Percentiles rank a stretch among this genome's conserved stretches.
These are phyloP conservation scores for Nemania abortiva DNA, from an alignment of 2,329 filamentous ascomycete genomes.

Conservation along the genomic window DNA sequence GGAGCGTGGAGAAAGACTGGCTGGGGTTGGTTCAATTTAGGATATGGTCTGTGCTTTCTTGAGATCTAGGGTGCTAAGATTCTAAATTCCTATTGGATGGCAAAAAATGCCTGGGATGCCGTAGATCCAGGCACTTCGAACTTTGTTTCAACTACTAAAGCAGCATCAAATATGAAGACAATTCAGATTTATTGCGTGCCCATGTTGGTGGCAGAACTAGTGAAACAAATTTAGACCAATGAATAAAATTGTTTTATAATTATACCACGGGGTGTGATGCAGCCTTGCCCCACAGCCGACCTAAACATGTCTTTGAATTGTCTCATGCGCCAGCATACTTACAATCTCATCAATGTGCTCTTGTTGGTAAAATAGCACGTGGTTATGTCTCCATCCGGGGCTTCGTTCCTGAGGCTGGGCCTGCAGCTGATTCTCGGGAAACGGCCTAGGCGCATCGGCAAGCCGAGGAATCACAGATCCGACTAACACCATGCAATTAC, in stretches of 20 bases:
- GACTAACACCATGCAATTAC: slow-evolving; percentile 4
- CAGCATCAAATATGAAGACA: neutral
- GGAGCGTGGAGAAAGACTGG: slow-evolving; percentile 8
- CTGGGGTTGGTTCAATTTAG: slow-evolving; percentile 22
- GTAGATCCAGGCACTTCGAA: neutral
- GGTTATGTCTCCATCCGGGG: slow-evolving; percentile 13
- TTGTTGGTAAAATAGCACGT: slow-evolving; percentile 9
- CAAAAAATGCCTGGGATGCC: slow-evolving; percentile 1
- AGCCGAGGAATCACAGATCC: neutral
- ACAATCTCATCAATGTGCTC: neutral
- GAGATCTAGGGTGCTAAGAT: neutral
- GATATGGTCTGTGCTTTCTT: slow-evolving; percentile 26
- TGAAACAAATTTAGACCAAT: neutral
- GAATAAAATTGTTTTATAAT: neutral
- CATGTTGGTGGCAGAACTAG: neutral
- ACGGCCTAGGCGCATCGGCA: neutral
- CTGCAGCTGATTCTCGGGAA: slow-evolving; percentile 6
- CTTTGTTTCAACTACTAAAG: neutral
- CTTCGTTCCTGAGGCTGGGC: neutral
- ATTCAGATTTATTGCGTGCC: neutral
- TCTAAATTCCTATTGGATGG: slow-evolving; percentile 28
- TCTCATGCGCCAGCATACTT: neutral
- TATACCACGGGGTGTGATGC: neutral
- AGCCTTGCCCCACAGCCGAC: neutral
- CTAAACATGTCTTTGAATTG: slow-evolving; percentile 15